Percentiles rank a stretch among this genome's conserved stretches.
phyloP scores from a whole-genome alignment of 371 early-diverging fungal genomes.

The Smittium culicis region DNA sequence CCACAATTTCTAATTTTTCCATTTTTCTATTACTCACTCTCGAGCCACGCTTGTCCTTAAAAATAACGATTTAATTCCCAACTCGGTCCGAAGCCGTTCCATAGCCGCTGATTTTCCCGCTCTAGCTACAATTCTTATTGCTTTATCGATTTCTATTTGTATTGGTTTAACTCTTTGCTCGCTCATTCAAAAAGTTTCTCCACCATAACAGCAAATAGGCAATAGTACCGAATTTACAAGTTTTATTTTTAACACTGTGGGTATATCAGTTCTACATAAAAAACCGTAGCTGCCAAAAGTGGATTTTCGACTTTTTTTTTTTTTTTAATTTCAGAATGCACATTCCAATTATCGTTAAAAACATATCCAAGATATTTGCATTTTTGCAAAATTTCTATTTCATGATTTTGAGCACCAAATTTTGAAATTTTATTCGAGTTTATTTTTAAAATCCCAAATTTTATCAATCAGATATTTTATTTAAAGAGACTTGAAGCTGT shows the following conservation, averaged over 20 bases:
- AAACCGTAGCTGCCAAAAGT: background rate
- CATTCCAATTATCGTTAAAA: background rate
- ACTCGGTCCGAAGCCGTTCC: background rate
- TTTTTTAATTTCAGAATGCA: background rate
- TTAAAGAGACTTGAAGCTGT: background rate
- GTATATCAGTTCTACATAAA: background rate
- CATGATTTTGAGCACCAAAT: background rate
- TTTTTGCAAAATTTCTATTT: background rate
- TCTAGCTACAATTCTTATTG: background rate
- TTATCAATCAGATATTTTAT: background rate
- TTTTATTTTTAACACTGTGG: background rate
- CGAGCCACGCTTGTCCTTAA: background rate
- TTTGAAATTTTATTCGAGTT: background rate
- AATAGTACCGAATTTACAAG: background rate
- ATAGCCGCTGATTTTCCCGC: background rate
- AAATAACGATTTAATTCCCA: background rate
- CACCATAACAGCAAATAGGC: constrained; percentile 3
- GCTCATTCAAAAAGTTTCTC: background rate
- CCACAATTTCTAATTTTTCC: background rate
- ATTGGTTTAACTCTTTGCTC: background rate
- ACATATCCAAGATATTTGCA: background rate
- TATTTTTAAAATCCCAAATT: background rate
- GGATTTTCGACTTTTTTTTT: background rate
- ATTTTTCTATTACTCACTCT: background rate
- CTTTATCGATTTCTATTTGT: constrained; percentile 1